Base-by-base conservation (phyloP, 2,329 filamentous ascomycete species). In the Pseudogymnoascus sp. region DNA sequence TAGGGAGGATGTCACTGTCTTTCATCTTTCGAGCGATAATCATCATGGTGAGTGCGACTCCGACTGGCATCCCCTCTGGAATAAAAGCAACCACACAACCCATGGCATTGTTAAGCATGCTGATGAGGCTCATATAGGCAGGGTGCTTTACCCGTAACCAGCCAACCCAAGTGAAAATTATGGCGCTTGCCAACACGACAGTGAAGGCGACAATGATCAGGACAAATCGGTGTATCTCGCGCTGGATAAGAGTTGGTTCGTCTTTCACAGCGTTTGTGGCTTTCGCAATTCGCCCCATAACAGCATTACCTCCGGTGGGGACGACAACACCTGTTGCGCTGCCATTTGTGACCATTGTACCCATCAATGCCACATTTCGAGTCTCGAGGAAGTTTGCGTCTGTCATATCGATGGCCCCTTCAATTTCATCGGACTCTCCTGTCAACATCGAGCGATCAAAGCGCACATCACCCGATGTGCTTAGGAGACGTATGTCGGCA, bases 341-440 rank as follows among this genome's bases (percentile, higher is more conserved):
- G 64, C 94, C 94, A 66, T 89, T 96, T 15, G 97, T 93, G n/a
- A 99, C 91, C 2, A 94, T 97, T 6, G 94, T 99, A 69, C 95
- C 95, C 1, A 94, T 99, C 77, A 99, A 99, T 63, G 99, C 82
- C 83, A 96, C 97, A 75, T 99, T 99, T 99, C 95, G 77, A 99
- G 94, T 77, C 96, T 91, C 67, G 97, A 94, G 47, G 93, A 50
- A 91, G 75, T 89, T 87, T 50, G 82, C 77, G 72, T 97, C 94
- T 67, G 82, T 79, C 66, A 97, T 79, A 5, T 82, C 79, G 2
- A 73, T 73, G 58, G 82, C 82, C 69, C 93, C 90, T 77, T 99
- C 83, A 59, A 99, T 93, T 73, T 93, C 97, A 77, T 97, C 92
- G 73, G 93, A 97, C 78, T 99, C 94, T 70, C 94, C 94, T 0